A percentile compares a stretch with the other conserved stretches of the same genome.
These are phyloP conservation scores for Withania somnifera DNA, from an alignment of 305 asterid species.

Conservation along the genomic window DNA sequence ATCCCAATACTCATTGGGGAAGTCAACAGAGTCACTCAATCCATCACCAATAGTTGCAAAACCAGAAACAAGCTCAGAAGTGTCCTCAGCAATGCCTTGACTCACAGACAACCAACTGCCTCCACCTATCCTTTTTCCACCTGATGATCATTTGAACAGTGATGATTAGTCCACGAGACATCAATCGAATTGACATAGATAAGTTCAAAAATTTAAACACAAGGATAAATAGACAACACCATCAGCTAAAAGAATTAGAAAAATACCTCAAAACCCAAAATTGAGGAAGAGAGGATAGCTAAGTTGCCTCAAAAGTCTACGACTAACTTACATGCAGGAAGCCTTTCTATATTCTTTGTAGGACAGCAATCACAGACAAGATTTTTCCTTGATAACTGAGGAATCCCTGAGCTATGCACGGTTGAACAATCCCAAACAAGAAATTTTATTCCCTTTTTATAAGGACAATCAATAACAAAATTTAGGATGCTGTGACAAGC, in stretches of 20 bases:
- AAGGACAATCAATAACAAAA: background rate
- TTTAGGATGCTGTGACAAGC: background rate
- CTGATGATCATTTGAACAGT: slow-evolving; percentile 25
- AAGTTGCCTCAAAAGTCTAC: background rate
- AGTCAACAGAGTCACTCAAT: slow-evolving; percentile 59
- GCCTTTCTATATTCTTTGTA: background rate
- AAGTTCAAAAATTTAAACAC: background rate
- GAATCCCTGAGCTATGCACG: background rate
- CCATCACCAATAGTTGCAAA: slow-evolving; percentile 76
- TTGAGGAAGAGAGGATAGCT: background rate
- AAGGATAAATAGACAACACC: background rate
- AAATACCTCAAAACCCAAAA: background rate
- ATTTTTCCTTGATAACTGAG: background rate
- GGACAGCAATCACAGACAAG: background rate
- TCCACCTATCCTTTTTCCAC: slow-evolving; percentile 60
- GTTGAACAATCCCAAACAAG: background rate
- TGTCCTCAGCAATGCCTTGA: slow-evolving; percentile 79
- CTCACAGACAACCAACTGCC: slow-evolving; percentile 80
- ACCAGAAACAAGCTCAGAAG: slow-evolving; percentile 76
- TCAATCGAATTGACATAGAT: background rate
- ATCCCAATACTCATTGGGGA: slow-evolving; percentile 78
- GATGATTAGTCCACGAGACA: background rate
- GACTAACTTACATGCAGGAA: background rate
- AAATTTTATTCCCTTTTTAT: background rate
- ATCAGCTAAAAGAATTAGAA: slow-evolving; percentile 2